Conservation (phyloP, 2,329 filamentous ascomycete species). For the Colletotrichum sp. region DNA sequence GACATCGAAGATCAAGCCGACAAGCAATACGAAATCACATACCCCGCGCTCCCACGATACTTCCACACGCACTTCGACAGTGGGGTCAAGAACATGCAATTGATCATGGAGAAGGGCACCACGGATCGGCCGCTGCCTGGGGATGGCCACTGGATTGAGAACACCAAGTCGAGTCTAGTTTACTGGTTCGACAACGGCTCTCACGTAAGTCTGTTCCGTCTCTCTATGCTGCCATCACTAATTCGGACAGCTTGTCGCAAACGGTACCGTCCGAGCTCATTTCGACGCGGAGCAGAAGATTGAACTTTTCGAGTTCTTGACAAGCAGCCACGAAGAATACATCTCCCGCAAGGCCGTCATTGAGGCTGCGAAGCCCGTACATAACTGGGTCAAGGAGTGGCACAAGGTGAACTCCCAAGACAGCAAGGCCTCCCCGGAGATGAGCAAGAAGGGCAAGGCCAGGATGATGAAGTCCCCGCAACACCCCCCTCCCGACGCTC, state of each 20-base stretch:
- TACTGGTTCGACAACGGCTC: conserved; percentile 89
- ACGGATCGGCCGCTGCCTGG: conserved; percentile 62
- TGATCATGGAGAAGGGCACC: conserved; percentile 76
- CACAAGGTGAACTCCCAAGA: conserved; percentile 62
- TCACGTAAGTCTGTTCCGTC: conserved; percentile 63
- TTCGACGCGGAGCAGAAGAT: conserved; percentile 83
- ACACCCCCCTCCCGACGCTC: conserved; percentile 60
- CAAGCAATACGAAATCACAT: conserved; percentile 88
- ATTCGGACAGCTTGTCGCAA: conserved; percentile 70
- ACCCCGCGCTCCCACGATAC: conserved; percentile 82
- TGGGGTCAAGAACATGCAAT: conserved; percentile 83
- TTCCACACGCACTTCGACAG: conserved; percentile 90
- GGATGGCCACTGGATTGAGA: conserved; percentile 77
- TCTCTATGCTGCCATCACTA: not conserved
- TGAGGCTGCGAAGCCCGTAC: conserved; percentile 64
- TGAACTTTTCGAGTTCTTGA: conserved; percentile 83
- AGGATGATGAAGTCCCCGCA: conserved; percentile 65
- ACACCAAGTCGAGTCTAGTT: conserved; percentile 77
- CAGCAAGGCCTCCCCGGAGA: conserved; percentile 65
- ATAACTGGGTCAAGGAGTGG: conserved; percentile 72
- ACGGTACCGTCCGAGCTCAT: conserved; percentile 77
- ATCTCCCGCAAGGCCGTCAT: conserved; percentile 73
- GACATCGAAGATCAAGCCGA: conserved; percentile 62
- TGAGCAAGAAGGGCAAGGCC: conserved; percentile 70
- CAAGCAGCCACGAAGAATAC: conserved; percentile 80